Base-by-base conservation (phyloP, 768 basidiomycete species). In the Gloeostereum incarnatum region DNA sequence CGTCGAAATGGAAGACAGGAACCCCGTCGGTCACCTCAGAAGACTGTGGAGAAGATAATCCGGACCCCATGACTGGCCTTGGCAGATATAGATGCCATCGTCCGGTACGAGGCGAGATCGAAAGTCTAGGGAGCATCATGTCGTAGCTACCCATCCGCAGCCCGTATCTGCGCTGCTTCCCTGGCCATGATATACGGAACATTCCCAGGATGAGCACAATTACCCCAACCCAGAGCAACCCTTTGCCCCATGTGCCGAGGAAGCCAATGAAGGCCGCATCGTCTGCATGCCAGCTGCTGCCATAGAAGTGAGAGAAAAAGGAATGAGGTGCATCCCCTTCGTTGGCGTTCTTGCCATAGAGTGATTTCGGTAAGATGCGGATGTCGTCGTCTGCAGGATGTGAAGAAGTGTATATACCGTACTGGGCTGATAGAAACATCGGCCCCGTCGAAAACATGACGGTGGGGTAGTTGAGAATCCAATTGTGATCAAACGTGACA, bases 391-490 rank as follows among this genome's bases (percentile, higher is more conserved):
- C 73, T 10, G 65, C 64, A 21, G 77, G 72, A 40, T 87, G 75
- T 8, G 80, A 70, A 3, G 83, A 67, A 4, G 75, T 73, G 60
- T 87, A 98, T 36, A 93, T 68, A 29, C 89, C 87, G 57, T 94
- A 94, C 55, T 96, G 90, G 2, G 83, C 80, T 1, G 93, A 97
- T 9, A 99, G 65, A 62, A 97, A 99, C 96, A 99, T 99, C 51
- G 96, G 96, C 1, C 94, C 94, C 0, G 96, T 99, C 38, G 91
- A 91, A 63, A 99, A 99, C 96, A 99, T 99, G 66, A 99, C 96
- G 19, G 96, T 99, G 22, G 96, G 96, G 50, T 99, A 99, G 61
- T 98, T 96, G 54, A 93, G 77, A 38, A 96, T 58, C 81, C 89
- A 99, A 37, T 78, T 75, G 57, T 94, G 89, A 62, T 98, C 89